Evolutionary conservation across 805 yeast species (phyloP).

Genomic region (Kazachstania viticola): DNA sequence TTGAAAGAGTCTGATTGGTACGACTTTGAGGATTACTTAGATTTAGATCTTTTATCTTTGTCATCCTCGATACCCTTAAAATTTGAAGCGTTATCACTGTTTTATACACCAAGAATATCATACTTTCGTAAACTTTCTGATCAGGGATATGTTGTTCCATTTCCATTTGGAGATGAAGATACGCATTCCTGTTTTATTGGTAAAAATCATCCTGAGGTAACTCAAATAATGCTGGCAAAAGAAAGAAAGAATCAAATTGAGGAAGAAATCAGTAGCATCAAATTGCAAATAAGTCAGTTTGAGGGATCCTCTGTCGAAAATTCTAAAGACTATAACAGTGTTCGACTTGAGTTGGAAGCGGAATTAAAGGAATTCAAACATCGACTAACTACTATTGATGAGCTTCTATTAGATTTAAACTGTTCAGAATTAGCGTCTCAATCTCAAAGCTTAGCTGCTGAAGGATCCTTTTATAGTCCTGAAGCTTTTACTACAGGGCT

Average conservation of each 20-base stretch:
- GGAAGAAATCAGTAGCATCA: constrained; percentile 25
- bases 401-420: constrained; percentile 23
- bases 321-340: constrained; percentile 1
- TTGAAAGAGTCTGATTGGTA: constrained; percentile 39
- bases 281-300: no score
- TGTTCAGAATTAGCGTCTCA: constrained; percentile 16
- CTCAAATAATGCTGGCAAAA: constrained; percentile 38
- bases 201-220: constrained; percentile 39
- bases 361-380: constrained; percentile 26
- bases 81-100: constrained; percentile 36
- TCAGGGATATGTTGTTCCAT: constrained; percentile 32
- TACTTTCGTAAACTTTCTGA: constrained; percentile 44
- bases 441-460: background rate
- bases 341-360: constrained; percentile 8
- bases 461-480: constrained; percentile 1
- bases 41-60: constrained; percentile 42
- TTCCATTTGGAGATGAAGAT: constrained; percentile 49
- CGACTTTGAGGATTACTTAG: constrained; percentile 66
- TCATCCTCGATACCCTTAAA: constrained; percentile 30
- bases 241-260: constrained; percentile 30
- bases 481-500: constrained; percentile 8
- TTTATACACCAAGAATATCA: constrained; percentile 46
- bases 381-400: constrained; percentile 22
- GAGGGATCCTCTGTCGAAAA: background rate
- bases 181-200: constrained; percentile 47